These are phyloP conservation scores for Leptographium lundbergii DNA, from an alignment of 2,329 filamentous ascomycete species.

Conservation along the genomic window DNA sequence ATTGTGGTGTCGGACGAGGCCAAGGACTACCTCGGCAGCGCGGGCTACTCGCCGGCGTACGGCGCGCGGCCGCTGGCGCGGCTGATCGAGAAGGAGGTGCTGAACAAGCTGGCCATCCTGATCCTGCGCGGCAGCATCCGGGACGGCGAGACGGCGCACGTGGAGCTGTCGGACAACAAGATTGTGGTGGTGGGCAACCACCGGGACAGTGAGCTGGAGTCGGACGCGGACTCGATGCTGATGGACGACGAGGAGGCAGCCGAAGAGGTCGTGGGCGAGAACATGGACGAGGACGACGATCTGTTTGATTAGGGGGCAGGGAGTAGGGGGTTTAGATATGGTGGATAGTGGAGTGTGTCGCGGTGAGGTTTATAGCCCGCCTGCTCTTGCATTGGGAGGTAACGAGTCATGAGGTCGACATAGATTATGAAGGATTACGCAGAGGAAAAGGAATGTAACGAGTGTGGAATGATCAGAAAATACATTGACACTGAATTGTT, in stretches of 20 bases:
- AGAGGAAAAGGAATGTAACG: no score
- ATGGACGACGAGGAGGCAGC: conserved; percentile 54
- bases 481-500: no score
- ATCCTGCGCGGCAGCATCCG: conserved; percentile 75
- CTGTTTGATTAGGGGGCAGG: conserved; percentile 12
- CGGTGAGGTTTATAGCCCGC: no score
- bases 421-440: no score
- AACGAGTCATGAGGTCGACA: no score
- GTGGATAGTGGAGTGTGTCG: no score
- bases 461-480: no score
- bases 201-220: conserved; percentile 35
- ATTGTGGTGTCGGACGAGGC: conserved; percentile 76
- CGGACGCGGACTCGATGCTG: conserved; percentile 57
- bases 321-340: no score
- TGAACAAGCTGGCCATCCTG: conserved; percentile 84
- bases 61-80: conserved; percentile 79
- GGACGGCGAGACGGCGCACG: conserved; percentile 73
- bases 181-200: conserved; percentile 80
- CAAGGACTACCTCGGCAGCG: conserved; percentile 82
- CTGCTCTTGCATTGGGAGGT: no score
- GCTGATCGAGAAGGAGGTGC: conserved; percentile 92
- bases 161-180: conserved; percentile 68
- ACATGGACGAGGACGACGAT: conserved; percentile 43
- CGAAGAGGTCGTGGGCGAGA: conserved; percentile 51
- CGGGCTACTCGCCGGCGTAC: conserved; percentile 91